phyloP scores from a whole-genome alignment of 352 stramenopile genomes.

The Phytophthora citrophthora region DNA sequence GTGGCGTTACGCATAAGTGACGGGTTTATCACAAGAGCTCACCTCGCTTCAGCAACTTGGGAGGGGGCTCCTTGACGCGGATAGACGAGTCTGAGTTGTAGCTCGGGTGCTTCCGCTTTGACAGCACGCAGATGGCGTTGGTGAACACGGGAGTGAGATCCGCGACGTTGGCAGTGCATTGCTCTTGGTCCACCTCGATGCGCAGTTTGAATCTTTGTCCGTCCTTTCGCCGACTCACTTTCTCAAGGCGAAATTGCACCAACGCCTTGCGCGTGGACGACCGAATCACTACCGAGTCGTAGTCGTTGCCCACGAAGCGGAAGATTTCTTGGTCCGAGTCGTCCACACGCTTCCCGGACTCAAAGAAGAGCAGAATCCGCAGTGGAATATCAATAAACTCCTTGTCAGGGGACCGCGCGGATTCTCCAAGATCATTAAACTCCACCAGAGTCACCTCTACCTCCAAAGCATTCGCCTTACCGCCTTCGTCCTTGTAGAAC shows the following conservation, averaged over 20 bases:
- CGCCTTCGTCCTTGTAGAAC: constrained; percentile 92
- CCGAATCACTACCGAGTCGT: constrained; percentile 85
- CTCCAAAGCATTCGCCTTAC: constrained; percentile 81
- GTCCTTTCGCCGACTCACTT: constrained; percentile 86
- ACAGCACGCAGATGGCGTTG: constrained; percentile 87
- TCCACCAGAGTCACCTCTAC: constrained; percentile 84
- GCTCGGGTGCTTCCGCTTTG: constrained; percentile 82
- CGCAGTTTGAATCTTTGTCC: constrained; percentile 86
- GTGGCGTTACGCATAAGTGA: background rate
- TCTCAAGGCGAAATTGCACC: constrained; percentile 86
- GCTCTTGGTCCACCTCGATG: constrained; percentile 85
- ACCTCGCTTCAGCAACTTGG: constrained; percentile 76
- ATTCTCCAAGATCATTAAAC: constrained; percentile 75
- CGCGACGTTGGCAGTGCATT: constrained; percentile 80
- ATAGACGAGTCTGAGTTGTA: constrained; percentile 51
- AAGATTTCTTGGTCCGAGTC: constrained; percentile 89
- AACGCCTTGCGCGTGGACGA: constrained; percentile 59
- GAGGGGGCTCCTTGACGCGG: constrained; percentile 53
- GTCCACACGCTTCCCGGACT: constrained; percentile 87
- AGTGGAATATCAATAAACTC: constrained; percentile 86
- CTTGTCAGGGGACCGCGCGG: constrained; percentile 65
- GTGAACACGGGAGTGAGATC: constrained; percentile 85
- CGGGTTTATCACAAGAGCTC: background rate
- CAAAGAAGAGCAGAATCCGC: constrained; percentile 82
- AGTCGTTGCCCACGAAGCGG: constrained; percentile 86